Conservation (phyloP, 495 filamentous ascomycete genomes). For the Penicillium angulare region DNA sequence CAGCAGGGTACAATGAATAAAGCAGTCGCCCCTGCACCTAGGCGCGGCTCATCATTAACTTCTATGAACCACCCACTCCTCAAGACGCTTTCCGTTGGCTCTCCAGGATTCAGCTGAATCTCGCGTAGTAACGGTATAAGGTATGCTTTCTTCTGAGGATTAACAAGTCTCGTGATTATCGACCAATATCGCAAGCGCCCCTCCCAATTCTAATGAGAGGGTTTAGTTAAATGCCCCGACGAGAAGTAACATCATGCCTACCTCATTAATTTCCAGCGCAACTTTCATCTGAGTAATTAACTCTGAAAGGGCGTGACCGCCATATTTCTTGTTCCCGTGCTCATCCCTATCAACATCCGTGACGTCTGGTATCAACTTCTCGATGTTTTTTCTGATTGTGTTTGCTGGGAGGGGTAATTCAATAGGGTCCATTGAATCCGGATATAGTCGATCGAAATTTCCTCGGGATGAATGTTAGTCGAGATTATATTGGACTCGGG, state of each 20-base stretch:
- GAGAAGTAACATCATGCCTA: neutral
- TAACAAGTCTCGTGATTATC: neutral
- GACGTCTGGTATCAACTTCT: neutral
- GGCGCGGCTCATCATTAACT: neutral
- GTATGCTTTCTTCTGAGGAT: neutral
- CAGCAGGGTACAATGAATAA: neutral
- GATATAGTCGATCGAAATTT: too few relatives aligned
- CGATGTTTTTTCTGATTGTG: constrained; percentile 1
- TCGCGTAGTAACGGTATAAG: neutral
- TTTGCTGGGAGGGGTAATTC: neutral
- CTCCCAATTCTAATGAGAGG: neutral
- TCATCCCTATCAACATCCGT: neutral
- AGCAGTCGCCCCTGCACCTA: neutral
- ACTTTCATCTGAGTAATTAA: constrained; percentile 3
- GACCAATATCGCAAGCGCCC: constrained; percentile 3
- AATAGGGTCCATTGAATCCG: constrained; percentile 1
- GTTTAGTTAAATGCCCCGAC: neutral
- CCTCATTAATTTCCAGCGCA: neutral
- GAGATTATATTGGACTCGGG: too few relatives aligned
- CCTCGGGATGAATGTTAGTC: too few relatives aligned
- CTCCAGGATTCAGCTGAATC: neutral
- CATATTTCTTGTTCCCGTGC: constrained; percentile 3
- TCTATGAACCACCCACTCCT: neutral
- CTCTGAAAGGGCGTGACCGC: neutral
- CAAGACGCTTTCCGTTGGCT: neutral